Conservation (phyloP, 2,329 filamentous ascomycete genomes). For the Monilinia vaccinii-corymbosi region DNA sequence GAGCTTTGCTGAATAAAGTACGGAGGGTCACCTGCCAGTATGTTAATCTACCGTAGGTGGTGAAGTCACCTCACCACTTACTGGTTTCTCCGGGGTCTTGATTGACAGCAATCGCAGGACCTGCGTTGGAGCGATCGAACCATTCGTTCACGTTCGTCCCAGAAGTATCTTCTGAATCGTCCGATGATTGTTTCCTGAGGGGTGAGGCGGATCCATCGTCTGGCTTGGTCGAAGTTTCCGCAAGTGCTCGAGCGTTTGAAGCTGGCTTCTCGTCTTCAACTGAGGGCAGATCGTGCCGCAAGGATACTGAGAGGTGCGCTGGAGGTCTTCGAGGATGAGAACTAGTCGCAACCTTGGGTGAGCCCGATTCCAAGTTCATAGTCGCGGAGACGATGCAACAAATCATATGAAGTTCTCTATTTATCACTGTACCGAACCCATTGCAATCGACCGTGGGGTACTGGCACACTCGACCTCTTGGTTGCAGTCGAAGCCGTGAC, state of each 20-base stretch:
- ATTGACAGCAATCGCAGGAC: conserved; percentile 11
- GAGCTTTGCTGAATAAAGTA: conserved; percentile 21
- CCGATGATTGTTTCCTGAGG: conserved; percentile 10
- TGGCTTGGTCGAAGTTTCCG: neutral
- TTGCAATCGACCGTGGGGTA: neutral
- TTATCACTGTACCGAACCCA: neutral
- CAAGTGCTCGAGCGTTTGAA: neutral
- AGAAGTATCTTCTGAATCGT: conserved; percentile 15
- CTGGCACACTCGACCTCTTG: neutral
- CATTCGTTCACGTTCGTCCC: conserved; percentile 18
- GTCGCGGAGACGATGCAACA: neutral
- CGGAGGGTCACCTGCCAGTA: conserved; percentile 22
- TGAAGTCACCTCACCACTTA: conserved; percentile 11
- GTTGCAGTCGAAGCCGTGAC: neutral
- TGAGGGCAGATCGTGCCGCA: conserved; percentile 10
- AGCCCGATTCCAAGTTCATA: conserved; percentile 1
- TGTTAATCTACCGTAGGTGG: neutral
- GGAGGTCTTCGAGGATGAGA: conserved; percentile 21
- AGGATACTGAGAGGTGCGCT: conserved; percentile 21
- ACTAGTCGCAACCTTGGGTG: neutral
- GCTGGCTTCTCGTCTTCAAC: neutral
- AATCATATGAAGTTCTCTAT: neutral
- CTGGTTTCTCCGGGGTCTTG: conserved; percentile 17
- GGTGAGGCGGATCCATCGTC: neutral
- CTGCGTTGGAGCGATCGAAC: conserved; percentile 24